Conservation (phyloP, 108 stramenopile genomes). For the Epithemia pelagica region DNA sequence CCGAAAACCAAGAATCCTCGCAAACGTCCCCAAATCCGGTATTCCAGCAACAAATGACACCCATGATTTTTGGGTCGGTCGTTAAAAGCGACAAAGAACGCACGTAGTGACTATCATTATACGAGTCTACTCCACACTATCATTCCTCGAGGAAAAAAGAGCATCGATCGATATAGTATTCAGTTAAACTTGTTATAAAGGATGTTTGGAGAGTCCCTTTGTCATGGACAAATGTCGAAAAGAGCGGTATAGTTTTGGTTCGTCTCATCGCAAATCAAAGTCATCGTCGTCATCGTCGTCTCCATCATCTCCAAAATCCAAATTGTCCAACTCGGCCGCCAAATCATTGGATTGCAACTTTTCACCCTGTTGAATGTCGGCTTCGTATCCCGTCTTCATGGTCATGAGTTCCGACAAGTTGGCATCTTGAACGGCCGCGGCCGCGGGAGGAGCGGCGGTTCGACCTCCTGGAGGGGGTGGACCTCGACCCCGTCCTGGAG, state of each 20-base stretch:
- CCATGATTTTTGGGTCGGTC: too few relatives aligned
- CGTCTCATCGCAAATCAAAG: constrained; percentile 29
- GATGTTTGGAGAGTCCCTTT: too few relatives aligned
- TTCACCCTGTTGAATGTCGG: constrained; percentile 11
- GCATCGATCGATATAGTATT: too few relatives aligned
- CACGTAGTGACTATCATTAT: too few relatives aligned
- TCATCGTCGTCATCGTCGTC: constrained; percentile 33
- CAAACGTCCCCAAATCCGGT: too few relatives aligned
- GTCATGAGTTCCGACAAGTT: constrained; percentile 19
- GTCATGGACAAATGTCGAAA: too few relatives aligned
- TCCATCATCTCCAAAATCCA: constrained; percentile 32
- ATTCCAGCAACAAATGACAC: too few relatives aligned
- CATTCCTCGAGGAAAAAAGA: too few relatives aligned
- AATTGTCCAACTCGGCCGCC: constrained; percentile 34
- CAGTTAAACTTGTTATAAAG: too few relatives aligned
- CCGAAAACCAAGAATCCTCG: too few relatives aligned
- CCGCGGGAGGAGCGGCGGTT: not conserved
- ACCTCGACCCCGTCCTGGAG: not conserved
- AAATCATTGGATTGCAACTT: constrained; percentile 14
- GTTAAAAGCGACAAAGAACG: too few relatives aligned
- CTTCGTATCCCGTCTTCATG: constrained; percentile 37
- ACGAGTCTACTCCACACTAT: too few relatives aligned
- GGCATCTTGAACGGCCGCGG: constrained; percentile 6
- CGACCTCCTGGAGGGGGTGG: constrained; percentile 7
- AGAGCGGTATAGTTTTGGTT: not conserved